These are phyloP conservation scores for Trametes meyenii DNA, from an alignment of 768 basidiomycete genomes.

Conservation along the genomic window DNA sequence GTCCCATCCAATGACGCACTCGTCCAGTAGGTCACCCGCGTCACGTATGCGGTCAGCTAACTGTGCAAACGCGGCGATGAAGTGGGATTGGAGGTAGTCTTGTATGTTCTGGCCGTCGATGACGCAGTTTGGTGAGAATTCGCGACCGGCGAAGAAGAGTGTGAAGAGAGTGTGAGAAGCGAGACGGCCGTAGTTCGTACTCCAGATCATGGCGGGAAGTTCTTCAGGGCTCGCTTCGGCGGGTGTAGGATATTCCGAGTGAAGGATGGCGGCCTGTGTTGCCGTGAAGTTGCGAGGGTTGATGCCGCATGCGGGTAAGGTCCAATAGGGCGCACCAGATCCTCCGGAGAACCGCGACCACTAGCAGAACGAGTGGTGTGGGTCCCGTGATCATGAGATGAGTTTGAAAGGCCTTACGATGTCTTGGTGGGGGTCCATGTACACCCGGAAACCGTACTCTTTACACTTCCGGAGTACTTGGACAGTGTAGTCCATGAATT, in stretches of 20 bases:
- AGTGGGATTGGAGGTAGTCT: conserved; percentile 81
- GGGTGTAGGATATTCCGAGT: conserved; percentile 81
- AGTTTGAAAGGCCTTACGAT: conserved; percentile 49
- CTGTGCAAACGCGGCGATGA: conserved; percentile 70
- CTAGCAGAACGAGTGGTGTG: conserved; percentile 40
- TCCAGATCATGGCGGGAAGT: conserved; percentile 96
- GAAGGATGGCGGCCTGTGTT: conserved; percentile 84
- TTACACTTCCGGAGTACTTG: conserved; percentile 89
- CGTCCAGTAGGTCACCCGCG: conserved; percentile 78
- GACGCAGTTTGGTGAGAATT: conserved; percentile 88
- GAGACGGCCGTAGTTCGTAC: conserved; percentile 91
- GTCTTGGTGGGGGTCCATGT: conserved; percentile 97
- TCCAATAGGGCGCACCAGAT: conserved; percentile 95
- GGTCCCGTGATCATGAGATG: not conserved
- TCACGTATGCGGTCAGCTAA: conserved; percentile 77
- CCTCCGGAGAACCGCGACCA: conserved; percentile 97
- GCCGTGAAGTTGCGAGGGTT: conserved; percentile 83
- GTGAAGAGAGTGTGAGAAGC: conserved; percentile 90
- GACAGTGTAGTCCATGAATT: conserved; percentile 91
- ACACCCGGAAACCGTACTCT: conserved; percentile 88
- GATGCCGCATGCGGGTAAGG: conserved; percentile 86
- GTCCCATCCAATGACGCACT: conserved; percentile 96
- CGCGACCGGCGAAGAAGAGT: conserved; percentile 89
- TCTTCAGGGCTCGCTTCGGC: conserved; percentile 65
- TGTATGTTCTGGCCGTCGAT: conserved; percentile 94